Evolutionary conservation across 192 early-diverging fungal genomes (phyloP), one percentile per base, ranked within the genome.

Genomic region (Podila epigama): DNA sequence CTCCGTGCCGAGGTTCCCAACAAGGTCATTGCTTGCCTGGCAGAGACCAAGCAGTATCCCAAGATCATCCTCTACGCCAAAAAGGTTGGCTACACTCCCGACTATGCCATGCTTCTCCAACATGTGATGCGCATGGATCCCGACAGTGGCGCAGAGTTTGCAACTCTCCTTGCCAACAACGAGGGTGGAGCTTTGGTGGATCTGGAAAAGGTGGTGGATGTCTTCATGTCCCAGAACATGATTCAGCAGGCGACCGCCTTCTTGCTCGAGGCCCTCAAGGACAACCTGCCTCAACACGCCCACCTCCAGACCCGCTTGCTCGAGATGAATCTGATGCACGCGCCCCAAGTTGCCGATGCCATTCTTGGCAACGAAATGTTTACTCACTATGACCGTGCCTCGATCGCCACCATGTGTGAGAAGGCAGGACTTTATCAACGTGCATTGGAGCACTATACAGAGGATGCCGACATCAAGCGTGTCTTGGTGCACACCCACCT

Each of bases 311-410:
- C 97, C 12, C 89, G 92, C 52, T 84, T 98, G 58, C 87, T 99
- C 29, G 97, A 99, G 84, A 97, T 98, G 92, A 99, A 99, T 80
- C 85, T 99, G 51, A 80, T 98, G 41, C 93, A 98, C 67, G 94
- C 95, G 18, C 97, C 97, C 33, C 97, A 98, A 69, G 97, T 99
- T 20, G 97, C 97, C 16, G 97, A 99, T 79, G 97, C 97, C 51
- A 99, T 99, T 67, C 78, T 99, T 28, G 92, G 96, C 41, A 97
- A 97, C 75, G 87, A 94, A 67, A 94, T 97, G 91, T 95, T 99
- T 78, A 92, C 91, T 29, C 93, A 97, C 71, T 99, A 98, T 79
- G 97, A 99, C 78, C 89, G 93, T 15, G 86, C 92, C 11, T 91
- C 94, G 58, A 92, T 99, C 73, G 97, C 94, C 15, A 79, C 85